These are phyloP conservation scores for Kodamaea arcana DNA, from an alignment of 1,139 yeast genomes.

Conservation along the genomic window DNA sequence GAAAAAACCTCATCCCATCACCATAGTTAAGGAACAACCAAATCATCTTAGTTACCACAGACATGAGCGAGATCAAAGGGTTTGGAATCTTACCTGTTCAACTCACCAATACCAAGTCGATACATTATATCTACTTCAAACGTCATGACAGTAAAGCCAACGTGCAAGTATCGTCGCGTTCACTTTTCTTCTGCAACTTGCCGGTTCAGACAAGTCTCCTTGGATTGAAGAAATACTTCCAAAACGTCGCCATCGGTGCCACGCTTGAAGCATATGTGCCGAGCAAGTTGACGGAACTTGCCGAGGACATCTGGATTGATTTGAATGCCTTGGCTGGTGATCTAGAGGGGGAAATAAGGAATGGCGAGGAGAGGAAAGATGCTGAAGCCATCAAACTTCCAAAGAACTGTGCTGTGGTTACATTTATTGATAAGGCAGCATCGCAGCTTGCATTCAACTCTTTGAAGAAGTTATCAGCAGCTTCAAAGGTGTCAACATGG, in stretches of 20 bases:
- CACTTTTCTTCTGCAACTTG: constrained; percentile 71
- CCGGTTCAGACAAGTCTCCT: constrained; percentile 59
- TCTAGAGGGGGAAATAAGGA: constrained; percentile 38
- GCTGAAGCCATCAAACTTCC: constrained; percentile 46
- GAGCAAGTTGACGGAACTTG: constrained; percentile 36
- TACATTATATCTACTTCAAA: constrained; percentile 56
- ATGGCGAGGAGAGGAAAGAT: constrained; percentile 9
- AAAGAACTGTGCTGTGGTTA: constrained; percentile 67
- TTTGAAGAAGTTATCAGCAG: constrained; percentile 45
- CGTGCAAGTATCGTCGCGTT: constrained; percentile 28
- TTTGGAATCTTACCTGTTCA: constrained; percentile 48
- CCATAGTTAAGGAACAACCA: too few relatives aligned
- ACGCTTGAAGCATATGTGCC: constrained; percentile 49
- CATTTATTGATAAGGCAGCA: constrained; percentile 73
- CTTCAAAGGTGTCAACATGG: constrained; percentile 26
- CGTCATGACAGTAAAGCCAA: constrained; percentile 52
- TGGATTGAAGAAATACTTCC: constrained; percentile 55
- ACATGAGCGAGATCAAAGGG: constrained; percentile 47
- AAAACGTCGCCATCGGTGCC: constrained; percentile 56
- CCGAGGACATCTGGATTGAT: constrained; percentile 55
- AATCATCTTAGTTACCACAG: too few relatives aligned
- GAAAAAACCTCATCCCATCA: too few relatives aligned
- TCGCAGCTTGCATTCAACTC: constrained; percentile 62
- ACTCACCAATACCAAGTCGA: constrained; percentile 28
- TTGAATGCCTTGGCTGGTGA: constrained; percentile 59